Evolutionary conservation across 2,329 filamentous ascomycete genomes (phyloP), one percentile per base, ranked within the genome.

Genomic region (Colletotrichum magnum): DNA sequence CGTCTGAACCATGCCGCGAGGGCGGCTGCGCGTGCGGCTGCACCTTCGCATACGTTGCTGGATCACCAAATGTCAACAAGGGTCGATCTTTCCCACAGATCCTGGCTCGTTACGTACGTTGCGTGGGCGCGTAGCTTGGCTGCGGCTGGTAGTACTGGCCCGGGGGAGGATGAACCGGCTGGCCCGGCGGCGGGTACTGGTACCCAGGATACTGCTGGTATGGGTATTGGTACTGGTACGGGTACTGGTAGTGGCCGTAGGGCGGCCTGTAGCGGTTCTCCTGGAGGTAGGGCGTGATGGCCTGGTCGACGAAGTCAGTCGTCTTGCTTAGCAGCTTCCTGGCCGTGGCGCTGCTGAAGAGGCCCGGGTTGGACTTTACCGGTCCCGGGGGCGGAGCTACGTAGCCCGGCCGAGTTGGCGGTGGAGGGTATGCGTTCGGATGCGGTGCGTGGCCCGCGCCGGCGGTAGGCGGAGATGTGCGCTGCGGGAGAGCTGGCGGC

Each of bases 291-390:
- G 74, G 73, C 45, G 69, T 63, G 18, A 74, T 67, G 26, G 74
- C 78, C 54, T 73, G 79, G 70, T 81, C 79, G 24, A 81, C 69
- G 13, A 75, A 76, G 53, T 79, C 75, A 26, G 76, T 77, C 28
- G 79, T 80, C 73, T 78, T 81, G 58, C 75, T 77, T 13, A 81
- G 58, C 75, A 78, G 80, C 62, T 77, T 79, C 65, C 77, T 75
- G 1, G 78, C 79, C 18, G 78, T 78, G 41, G 74, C 75, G 66
- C 76, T 75, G 28, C 78, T 76, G 54, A 81, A 79, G 15, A 80
- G 71, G 39, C 75, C 76, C 7, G 65, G 45, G 51, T 41, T 43
- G 51, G 58, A 43, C 48, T 68, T 66, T 4, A 43, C 45, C 21
- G 58, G 59, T 1, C 26, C 24, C 12, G 21, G 48, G 7, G 60